Evolutionary conservation across 2,329 filamentous ascomycete genomes (phyloP), one percentile per base, ranked within the genome.

Genomic region (Bertia moriformis): DNA sequence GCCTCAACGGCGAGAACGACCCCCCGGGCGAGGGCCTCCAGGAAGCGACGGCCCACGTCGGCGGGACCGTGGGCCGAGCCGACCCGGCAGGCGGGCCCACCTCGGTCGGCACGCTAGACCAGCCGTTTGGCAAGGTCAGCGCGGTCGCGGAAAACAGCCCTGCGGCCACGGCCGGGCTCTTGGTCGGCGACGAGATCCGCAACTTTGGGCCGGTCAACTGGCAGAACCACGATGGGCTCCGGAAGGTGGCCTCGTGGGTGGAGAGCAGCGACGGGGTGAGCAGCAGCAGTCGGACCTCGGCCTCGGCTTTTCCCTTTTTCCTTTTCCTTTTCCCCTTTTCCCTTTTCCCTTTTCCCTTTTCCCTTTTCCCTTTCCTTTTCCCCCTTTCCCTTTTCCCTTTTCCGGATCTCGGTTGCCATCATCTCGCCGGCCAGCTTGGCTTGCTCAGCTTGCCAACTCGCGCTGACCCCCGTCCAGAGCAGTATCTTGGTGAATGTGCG

Each of bases 221-320:
- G 61, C 66, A 73, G 46, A 96, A 96, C 54, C 82, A 96, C 54
- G 87, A 95, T 57, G 76, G 77, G 49, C 70, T 98, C 35, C 75
- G 71, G 46, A 91, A 81, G 59, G 83, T 98, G 15, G 85, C 79
- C n/a, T 83, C 94, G 53, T 80, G 82, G 42, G 89, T 98, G 1
- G 81, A 88, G 53, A 82, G 82, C 46, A 94, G 86, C 51, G 84
- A 94, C 67, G 85, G 81, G 46, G 88, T 93, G 71, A 65, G 83
- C 73, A 43, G 24, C n/a, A 10, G 24, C 24, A 29, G n/a, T n/a
- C n/a, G n/a, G n/a, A n/a, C n/a, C n/a, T n/a, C n/a, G n/a, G n/a
- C n/a, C n/a, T n/a, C n/a, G n/a, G n/a, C n/a, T n/a, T n/a, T n/a
- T n/a, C n/a, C n/a, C n/a, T n/a, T n/a, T n/a, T n/a, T n/a, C n/a